A percentile compares a stretch with the other conserved stretches of the same genome.
Evolutionary conservation across 352 stramenopile species (phyloP).

Genomic region (Phytophthora sp.): DNA sequence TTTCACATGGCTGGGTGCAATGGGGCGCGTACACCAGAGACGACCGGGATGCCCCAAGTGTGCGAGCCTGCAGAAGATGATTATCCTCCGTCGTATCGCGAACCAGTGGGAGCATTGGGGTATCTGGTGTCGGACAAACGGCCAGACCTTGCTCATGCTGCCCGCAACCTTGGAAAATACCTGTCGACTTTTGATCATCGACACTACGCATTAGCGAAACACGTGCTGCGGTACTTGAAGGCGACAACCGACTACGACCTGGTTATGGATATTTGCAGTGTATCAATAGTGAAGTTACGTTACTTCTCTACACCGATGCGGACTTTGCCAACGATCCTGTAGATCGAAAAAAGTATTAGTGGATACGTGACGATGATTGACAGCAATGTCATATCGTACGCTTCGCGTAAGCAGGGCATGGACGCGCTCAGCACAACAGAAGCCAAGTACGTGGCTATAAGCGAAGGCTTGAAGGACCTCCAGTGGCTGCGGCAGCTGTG

Average conservation of each 20-base stretch:
- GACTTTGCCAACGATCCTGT: conserved; percentile 32
- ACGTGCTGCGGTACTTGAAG: conserved; percentile 7
- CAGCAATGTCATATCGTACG: conserved; percentile 26
- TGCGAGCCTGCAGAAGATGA: no score
- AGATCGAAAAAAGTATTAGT: conserved; percentile 29
- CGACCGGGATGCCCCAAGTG: no score
- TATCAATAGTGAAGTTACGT: neutral
- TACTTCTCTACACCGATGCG: conserved; percentile 25
- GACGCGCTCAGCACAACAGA: conserved; percentile 33
- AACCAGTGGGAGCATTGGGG: conserved; percentile 4
- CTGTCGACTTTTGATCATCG: conserved; percentile 3
- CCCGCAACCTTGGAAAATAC: conserved; percentile 12
- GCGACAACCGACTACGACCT: conserved; percentile 3
- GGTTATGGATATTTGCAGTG: neutral
- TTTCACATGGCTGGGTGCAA: conserved; percentile 19
- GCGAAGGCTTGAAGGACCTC: conserved; percentile 27
- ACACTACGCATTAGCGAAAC: conserved; percentile 2
- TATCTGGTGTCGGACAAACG: conserved; percentile 9
- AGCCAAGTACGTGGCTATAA: conserved; percentile 37
- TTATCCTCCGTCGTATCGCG: no score
- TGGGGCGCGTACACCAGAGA: conserved; percentile 3
- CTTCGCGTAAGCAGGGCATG: conserved; percentile 38
- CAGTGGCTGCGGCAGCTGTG: conserved; percentile 21
- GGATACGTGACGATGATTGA: conserved; percentile 31
- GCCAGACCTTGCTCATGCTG: neutral